Percentiles rank a stretch among this genome's conserved stretches.
Conservation (phyloP, 306 rosid genomes). For the Phaseolus lunatus region DNA sequence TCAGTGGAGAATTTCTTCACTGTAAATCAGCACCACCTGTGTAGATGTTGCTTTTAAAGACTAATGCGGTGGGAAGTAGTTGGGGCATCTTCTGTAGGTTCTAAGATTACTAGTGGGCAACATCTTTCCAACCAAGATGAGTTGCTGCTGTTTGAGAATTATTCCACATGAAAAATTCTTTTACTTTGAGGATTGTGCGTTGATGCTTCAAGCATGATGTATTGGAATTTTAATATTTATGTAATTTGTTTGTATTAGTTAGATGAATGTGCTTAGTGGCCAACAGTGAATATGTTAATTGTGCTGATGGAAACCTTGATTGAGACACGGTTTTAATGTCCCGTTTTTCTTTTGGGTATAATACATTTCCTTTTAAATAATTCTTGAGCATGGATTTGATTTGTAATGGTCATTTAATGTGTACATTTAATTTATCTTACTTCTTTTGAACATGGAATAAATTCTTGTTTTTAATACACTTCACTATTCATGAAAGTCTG, state of each 20-base stretch:
- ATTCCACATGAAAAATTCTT: slow-evolving; percentile 65
- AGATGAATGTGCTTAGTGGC: slow-evolving; percentile 78
- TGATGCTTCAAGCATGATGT: slow-evolving; percentile 58
- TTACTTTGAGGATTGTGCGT: slow-evolving; percentile 59
- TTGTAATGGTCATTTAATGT: slow-evolving; percentile 44
- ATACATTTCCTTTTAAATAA: slow-evolving; percentile 31
- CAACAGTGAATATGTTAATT: slow-evolving; percentile 68
- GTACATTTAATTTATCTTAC: slow-evolving; percentile 44
- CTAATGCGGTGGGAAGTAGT: slow-evolving; percentile 61
- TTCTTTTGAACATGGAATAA: slow-evolving; percentile 65
- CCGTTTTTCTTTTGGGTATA: slow-evolving; percentile 29
- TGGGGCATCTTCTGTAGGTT: slow-evolving; percentile 68
- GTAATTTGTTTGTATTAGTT: slow-evolving; percentile 57
- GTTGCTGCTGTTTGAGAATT: slow-evolving; percentile 74
- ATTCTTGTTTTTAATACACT: slow-evolving; percentile 60
- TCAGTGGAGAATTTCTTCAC: slow-evolving; percentile 76
- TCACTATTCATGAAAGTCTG: slow-evolving; percentile 56
- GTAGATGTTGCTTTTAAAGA: slow-evolving; percentile 59
- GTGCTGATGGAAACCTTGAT: slow-evolving; percentile 72
- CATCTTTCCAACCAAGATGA: slow-evolving; percentile 67
- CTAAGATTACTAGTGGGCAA: slow-evolving; percentile 57
- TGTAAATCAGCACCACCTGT: slow-evolving; percentile 62
- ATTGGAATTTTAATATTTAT: slow-evolving; percentile 63
- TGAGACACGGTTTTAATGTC: slow-evolving; percentile 62
- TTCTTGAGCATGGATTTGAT: slow-evolving; percentile 47